Conservation (phyloP, 2,329 filamentous ascomycete species). For the Paecilomyces fulvus region DNA sequence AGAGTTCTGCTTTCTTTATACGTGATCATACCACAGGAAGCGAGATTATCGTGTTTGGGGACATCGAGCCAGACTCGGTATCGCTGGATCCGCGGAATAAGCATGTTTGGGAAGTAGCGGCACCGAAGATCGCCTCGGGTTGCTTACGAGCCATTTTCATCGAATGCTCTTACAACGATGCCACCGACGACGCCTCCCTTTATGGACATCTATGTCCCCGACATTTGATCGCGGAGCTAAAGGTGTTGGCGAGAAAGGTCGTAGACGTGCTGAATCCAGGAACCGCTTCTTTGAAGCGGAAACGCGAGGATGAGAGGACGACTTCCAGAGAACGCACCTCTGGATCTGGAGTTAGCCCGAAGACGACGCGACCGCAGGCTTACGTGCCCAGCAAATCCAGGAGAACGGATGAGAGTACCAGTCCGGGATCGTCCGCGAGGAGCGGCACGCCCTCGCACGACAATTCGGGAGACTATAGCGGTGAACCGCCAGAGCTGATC, state of each 20-base stretch:
- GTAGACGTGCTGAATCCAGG: slow-evolving; percentile 39
- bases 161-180: slow-evolving; percentile 88
- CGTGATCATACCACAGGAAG: slow-evolving; percentile 60
- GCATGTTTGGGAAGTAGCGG: slow-evolving; percentile 81
- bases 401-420: background rate
- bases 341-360: slow-evolving; percentile 16
- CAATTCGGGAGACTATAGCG: background rate
- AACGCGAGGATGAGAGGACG: slow-evolving; percentile 20
- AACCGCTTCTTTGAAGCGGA: slow-evolving; percentile 34
- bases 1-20: slow-evolving; percentile 91
- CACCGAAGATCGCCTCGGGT: slow-evolving; percentile 69
- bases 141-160: slow-evolving; percentile 77
- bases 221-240: slow-evolving; percentile 73
- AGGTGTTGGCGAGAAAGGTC: slow-evolving; percentile 62
- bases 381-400: slow-evolving; percentile 2
- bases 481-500: slow-evolving; percentile 4
- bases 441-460: background rate
- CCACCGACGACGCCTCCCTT: slow-evolving; percentile 64
- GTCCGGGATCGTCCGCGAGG: background rate
- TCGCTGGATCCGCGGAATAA: slow-evolving; percentile 73
- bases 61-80: slow-evolving; percentile 85
- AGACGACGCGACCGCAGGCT: slow-evolving; percentile 11
- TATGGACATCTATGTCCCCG: slow-evolving; percentile 84
- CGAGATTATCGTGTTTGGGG: slow-evolving; percentile 89
- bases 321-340: slow-evolving; percentile 1